These are phyloP conservation scores for Rhodotorula sp. DNA, from an alignment of 1,284 basidiomycete species.

Conservation along the genomic window DNA sequence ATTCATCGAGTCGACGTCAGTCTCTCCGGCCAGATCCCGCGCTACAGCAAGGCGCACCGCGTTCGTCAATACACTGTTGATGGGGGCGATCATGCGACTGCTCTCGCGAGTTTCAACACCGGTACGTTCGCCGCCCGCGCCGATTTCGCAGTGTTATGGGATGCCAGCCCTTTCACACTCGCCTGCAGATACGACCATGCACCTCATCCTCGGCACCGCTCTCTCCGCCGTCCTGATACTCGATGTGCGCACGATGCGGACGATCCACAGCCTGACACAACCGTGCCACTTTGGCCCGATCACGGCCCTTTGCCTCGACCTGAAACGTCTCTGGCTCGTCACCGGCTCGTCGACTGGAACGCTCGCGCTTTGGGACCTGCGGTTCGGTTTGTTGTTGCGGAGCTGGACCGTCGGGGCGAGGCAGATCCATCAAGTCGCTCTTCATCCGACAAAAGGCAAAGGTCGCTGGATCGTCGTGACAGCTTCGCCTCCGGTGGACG, in stretches of 20 bases:
- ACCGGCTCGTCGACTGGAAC: slow-evolving; percentile 81
- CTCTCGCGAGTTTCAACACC: slow-evolving; percentile 48
- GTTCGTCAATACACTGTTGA: slow-evolving; percentile 49
- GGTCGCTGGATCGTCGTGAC: slow-evolving; percentile 87
- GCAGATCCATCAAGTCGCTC: slow-evolving; percentile 64
- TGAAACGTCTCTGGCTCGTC: slow-evolving; percentile 78
- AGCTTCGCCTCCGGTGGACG: slow-evolving; percentile 48
- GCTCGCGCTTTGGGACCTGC: slow-evolving; percentile 86
- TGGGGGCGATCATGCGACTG: slow-evolving; percentile 48
- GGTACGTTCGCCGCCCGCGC: slow-evolving; percentile 24
- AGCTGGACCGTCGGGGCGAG: slow-evolving; percentile 68
- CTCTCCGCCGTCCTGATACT: slow-evolving; percentile 73
- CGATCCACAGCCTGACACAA: slow-evolving; percentile 72
- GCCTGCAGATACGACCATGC: slow-evolving; percentile 45
- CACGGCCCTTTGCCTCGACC: slow-evolving; percentile 76
- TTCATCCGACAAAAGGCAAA: slow-evolving; percentile 73
- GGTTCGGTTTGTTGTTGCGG: slow-evolving; percentile 84
- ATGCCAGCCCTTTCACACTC: neutral
- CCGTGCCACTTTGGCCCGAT: slow-evolving; percentile 83
- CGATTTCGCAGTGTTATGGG: too few relatives aligned
- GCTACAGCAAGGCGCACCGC: slow-evolving; percentile 49
- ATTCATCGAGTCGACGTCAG: slow-evolving; percentile 50
- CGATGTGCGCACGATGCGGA: slow-evolving; percentile 80
- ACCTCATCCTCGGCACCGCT: slow-evolving; percentile 77
- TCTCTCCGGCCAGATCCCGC: slow-evolving; percentile 47